Evolutionary conservation across 2,329 filamentous ascomycete genomes (phyloP), one percentile per base, ranked within the genome.

Genomic region (Penicillium sp.): DNA sequence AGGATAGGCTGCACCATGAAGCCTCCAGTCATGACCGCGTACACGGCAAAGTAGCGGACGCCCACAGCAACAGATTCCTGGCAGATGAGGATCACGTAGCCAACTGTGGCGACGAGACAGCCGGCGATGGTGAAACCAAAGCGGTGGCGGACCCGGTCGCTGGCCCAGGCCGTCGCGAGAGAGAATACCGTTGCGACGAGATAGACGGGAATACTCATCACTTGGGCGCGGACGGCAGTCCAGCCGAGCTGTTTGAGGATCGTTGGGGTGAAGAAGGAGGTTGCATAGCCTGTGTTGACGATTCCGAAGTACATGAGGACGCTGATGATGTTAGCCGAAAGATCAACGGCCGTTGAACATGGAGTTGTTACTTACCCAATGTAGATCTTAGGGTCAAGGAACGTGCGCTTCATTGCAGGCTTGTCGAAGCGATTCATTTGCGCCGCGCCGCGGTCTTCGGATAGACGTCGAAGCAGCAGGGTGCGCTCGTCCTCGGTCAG

Each of bases 291-390:
- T n/a, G 74, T 72, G 27, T 70, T 74, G 29, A 75, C 72, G 40
- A 84, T 80, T 8, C 83, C 81, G 74, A 83, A 84, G 59, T 82
- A 83, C 29, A 87, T 80, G 41, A 85, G 72, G 4, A 84, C 56
- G 9, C 68, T 70, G 45, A 13, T 4, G 11, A 16, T 22, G 38
- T 48, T 62, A 12, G 34, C 60, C 59, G 9, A 9, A 8, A 31
- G 2, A 10, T 29, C 4, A 10, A 61, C 3, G 19, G 22, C 8
- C 22, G 22, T 6, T 11, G 14, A 16, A 13, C 1, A 19, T 10
- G 29, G 4, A 36, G 12, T 14, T 4, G 25, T 18, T n/a, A 67
- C 63, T 60, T 59, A 67, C 50, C 68, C 70, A 10, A 75, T 65
- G 57, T 73, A 76, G 4, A 64, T 50, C 46, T 64, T 64, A 27